These are phyloP conservation scores for Aspergillus fumigatus DNA, from an alignment of 2,329 filamentous ascomycete genomes.

Conservation along the genomic window DNA sequence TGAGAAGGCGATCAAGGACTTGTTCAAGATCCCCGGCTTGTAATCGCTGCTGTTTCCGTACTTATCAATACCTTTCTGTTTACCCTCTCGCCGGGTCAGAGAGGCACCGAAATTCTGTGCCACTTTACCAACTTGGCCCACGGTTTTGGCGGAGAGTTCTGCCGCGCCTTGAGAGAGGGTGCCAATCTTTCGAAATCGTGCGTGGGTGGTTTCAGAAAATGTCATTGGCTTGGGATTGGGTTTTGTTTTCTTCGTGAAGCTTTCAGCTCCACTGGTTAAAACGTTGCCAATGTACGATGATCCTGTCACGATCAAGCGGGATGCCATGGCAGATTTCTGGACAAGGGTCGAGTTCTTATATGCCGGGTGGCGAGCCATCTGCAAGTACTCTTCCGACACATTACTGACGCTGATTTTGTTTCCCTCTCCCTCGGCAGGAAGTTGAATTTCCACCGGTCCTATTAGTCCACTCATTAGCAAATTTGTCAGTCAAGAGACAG, in stretches of 20 bases:
- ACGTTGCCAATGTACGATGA: conserved; percentile 74
- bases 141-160: conserved; percentile 75
- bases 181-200: conserved; percentile 82
- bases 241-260: conserved; percentile 73
- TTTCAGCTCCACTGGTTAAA: conserved; percentile 71
- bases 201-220: conserved; percentile 80
- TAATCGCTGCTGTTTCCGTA: conserved; percentile 64
- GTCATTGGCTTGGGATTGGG: conserved; percentile 76
- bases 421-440: conserved; percentile 43
- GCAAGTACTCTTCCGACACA: conserved; percentile 59
- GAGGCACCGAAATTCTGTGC: conserved; percentile 86
- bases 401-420: conserved; percentile 46
- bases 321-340: conserved; percentile 79
- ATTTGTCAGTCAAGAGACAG: neutral
- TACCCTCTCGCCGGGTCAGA: conserved; percentile 56
- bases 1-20: conserved; percentile 92
- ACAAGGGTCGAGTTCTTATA: conserved; percentile 86
- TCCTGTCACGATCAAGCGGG: conserved; percentile 84
- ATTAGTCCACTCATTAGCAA: conserved; percentile 10
- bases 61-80: conserved; percentile 61
- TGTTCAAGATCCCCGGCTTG: conserved; percentile 91
- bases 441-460: conserved; percentile 47
- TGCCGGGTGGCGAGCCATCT: conserved; percentile 78
- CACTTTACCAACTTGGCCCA: conserved; percentile 74
- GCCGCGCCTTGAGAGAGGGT: conserved; percentile 77